Evolutionary conservation across 2,329 filamentous ascomycete species (phyloP).

Genomic region (Aspergillus sp.): DNA sequence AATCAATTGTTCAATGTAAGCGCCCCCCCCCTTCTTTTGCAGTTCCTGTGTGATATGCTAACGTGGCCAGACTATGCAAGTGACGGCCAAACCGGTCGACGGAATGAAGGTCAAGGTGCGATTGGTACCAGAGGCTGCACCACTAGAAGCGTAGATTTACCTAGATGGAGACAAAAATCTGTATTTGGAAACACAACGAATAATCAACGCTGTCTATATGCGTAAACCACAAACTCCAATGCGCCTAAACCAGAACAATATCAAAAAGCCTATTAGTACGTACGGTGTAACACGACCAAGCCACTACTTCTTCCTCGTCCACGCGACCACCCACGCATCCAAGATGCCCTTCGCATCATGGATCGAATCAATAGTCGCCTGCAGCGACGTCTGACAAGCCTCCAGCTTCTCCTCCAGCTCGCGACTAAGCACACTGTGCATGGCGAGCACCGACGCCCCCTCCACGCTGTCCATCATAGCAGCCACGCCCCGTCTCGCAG

Average conservation of each 20-base stretch:
- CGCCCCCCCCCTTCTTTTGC: neutral
- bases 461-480: neutral
- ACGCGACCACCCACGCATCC: neutral
- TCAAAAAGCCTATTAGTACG: neutral
- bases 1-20: conserved; percentile 14
- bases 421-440: neutral
- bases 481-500: neutral
- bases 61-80: conserved; percentile 11
- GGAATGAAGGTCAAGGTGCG: neutral
- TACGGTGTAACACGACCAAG: neutral
- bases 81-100: conserved; percentile 13
- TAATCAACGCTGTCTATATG: neutral
- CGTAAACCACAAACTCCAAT: neutral
- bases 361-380: neutral
- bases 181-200: too few species aligned
- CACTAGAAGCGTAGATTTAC: neutral
- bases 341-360: neutral
- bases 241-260: neutral
- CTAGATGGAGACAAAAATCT: neutral
- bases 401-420: neutral
- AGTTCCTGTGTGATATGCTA: neutral
- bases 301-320: neutral
- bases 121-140: neutral
- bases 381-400: neutral
- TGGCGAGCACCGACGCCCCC: neutral